A percentile compares a stretch with the other conserved stretches of the same genome.
These are phyloP conservation scores for Didymella segeticola DNA, from an alignment of 2,329 filamentous ascomycete genomes.

Conservation along the genomic window DNA sequence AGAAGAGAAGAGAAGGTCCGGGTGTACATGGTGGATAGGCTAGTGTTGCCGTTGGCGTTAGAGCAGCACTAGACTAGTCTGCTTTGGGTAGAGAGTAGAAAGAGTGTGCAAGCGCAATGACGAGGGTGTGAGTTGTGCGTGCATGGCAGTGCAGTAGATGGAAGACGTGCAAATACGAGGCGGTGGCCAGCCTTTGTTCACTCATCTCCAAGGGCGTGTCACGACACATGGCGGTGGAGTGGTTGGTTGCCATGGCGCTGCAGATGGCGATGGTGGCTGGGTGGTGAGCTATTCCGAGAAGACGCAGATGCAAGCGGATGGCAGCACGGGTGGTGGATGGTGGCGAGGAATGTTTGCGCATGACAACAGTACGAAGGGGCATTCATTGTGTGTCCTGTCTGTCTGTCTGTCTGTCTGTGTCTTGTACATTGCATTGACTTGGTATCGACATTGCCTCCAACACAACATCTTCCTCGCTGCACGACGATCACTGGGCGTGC, in stretches of 20 bases:
- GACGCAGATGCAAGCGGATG: slow-evolving; percentile 7
- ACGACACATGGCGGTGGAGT: background rate
- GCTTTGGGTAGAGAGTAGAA: no score
- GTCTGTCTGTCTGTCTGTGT: background rate
- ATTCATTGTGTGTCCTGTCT: background rate
- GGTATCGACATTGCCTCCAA: no score
- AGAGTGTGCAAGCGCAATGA: no score
- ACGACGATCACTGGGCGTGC: background rate
- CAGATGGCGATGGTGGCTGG: slow-evolving; percentile 6
- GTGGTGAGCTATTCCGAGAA: slow-evolving; percentile 2
- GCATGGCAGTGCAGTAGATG: no score
- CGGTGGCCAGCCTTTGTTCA: no score
- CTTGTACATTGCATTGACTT: background rate
- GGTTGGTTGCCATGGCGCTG: slow-evolving; percentile 1
- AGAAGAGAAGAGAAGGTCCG: no score
- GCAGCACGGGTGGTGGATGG: background rate
- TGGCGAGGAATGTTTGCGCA: slow-evolving; percentile 6
- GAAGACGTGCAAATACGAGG: no score
- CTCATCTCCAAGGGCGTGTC: no score
- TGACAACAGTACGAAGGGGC: background rate
- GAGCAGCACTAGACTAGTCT: no score
- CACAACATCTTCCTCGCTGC: background rate
- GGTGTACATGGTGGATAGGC: no score
- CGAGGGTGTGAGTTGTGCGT: no score
- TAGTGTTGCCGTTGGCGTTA: no score